Conservation (phyloP, 1,139 yeast genomes). For the Tardiomyces digboiensis region DNA sequence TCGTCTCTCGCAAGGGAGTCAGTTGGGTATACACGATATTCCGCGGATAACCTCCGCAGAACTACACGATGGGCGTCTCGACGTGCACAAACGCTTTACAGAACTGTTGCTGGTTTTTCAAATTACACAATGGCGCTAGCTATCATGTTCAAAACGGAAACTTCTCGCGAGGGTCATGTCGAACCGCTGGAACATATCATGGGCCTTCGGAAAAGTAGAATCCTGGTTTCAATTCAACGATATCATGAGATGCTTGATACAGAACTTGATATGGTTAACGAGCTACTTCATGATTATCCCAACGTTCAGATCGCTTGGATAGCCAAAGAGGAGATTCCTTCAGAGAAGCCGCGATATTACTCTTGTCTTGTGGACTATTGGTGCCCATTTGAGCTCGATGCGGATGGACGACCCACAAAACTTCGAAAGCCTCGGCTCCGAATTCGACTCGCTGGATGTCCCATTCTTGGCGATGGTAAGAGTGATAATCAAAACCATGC, state of each 20-base stretch:
- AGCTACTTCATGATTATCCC: background rate
- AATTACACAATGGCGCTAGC: background rate
- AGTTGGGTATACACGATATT: background rate
- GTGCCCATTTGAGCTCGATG: background rate
- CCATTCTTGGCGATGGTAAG: constrained; percentile 85
- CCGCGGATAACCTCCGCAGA: background rate
- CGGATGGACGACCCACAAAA: background rate
- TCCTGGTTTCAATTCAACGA: background rate
- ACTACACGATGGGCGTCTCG: background rate
- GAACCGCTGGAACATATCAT: background rate
- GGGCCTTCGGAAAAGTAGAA: background rate
- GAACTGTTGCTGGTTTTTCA: background rate
- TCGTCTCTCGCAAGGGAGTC: no score
- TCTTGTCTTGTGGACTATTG: background rate
- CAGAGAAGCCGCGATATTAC: background rate
- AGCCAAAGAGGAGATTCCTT: background rate
- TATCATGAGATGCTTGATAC: background rate
- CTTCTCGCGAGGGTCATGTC: background rate
- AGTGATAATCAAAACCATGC: constrained; percentile 81
- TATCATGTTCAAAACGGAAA: background rate
- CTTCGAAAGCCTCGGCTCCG: background rate
- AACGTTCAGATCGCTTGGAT: background rate
- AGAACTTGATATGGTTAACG: background rate
- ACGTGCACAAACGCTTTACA: background rate
- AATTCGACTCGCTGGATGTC: constrained; percentile 68